These are phyloP conservation scores for Salicornia ramosissima DNA, from an alignment of 148 eudicot genomes.

Conservation along the genomic window DNA sequence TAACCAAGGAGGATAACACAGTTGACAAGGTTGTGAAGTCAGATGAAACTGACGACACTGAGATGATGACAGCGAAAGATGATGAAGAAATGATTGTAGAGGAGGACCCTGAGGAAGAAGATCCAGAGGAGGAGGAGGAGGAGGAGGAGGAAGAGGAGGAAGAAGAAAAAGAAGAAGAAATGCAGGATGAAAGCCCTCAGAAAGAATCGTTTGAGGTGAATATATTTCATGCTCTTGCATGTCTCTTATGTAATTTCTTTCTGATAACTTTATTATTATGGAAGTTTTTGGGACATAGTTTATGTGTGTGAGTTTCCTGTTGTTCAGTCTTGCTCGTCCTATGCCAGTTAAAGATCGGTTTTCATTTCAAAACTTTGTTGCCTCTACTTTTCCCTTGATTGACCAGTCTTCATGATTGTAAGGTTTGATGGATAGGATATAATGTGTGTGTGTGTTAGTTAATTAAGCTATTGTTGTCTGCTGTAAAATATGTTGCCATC, in stretches of 20 bases:
- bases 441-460: not conserved
- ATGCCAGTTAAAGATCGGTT: not conserved
- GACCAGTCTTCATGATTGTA: not conserved
- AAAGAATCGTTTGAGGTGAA: constrained; percentile 39
- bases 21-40: constrained; percentile 14
- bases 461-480: not conserved
- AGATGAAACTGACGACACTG: constrained; percentile 15
- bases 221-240: not conserved
- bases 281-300: not conserved
- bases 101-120: constrained; percentile 60
- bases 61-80: constrained; percentile 22
- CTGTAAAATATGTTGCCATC: not conserved
- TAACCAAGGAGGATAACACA: constrained; percentile 30
- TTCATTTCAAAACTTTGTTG: not conserved
- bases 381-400: not conserved
- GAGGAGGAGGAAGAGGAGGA: constrained; percentile 67
- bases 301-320: not conserved
- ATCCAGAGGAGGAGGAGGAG: constrained; percentile 62
- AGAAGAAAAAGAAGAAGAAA: constrained; percentile 35
- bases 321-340: not conserved
- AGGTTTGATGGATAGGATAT: not conserved
- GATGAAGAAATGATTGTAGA: constrained; percentile 27
- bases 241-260: not conserved
- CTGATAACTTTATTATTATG: not conserved
- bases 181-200: constrained; percentile 44